Conservation (phyloP, 352 stramenopile species). For the Phytophthora capsici region DNA sequence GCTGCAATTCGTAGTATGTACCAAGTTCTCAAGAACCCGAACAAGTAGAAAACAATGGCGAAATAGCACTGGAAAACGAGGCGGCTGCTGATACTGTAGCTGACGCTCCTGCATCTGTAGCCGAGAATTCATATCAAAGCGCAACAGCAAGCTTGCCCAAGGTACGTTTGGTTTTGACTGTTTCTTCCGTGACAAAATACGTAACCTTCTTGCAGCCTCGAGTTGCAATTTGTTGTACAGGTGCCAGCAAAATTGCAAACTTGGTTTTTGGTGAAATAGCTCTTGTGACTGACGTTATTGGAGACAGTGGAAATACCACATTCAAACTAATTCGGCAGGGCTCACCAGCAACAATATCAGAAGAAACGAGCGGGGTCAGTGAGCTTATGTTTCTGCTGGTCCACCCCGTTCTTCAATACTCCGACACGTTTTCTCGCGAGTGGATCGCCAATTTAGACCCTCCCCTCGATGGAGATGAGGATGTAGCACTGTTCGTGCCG, state of each 20-base stretch:
- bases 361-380: slow-evolving; percentile 40
- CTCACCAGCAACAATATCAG: slow-evolving; percentile 44
- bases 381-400: slow-evolving; percentile 47
- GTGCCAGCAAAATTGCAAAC: slow-evolving; percentile 7
- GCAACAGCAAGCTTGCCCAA: neutral
- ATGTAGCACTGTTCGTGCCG: slow-evolving; percentile 18
- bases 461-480: slow-evolving; percentile 12
- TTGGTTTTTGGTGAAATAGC: slow-evolving; percentile 50
- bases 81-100: slow-evolving; percentile 4
- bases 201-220: slow-evolving; percentile 44
- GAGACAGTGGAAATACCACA: slow-evolving; percentile 53
- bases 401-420: slow-evolving; percentile 44
- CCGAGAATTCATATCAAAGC: neutral
- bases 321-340: slow-evolving; percentile 56
- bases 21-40: slow-evolving; percentile 16
- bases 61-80: slow-evolving; percentile 15
- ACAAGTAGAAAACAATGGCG: slow-evolving; percentile 20
- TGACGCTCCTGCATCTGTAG: neutral
- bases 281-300: slow-evolving; percentile 53
- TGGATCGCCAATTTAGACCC: slow-evolving; percentile 33
- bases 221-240: slow-evolving; percentile 49
- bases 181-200: slow-evolving; percentile 7
- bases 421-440: slow-evolving; percentile 23
- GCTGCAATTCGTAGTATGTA: slow-evolving; percentile 23
- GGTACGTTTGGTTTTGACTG: slow-evolving; percentile 3